Base-by-base conservation (phyloP, 257 asterid species). In the Thymus mandschuricus region DNA sequence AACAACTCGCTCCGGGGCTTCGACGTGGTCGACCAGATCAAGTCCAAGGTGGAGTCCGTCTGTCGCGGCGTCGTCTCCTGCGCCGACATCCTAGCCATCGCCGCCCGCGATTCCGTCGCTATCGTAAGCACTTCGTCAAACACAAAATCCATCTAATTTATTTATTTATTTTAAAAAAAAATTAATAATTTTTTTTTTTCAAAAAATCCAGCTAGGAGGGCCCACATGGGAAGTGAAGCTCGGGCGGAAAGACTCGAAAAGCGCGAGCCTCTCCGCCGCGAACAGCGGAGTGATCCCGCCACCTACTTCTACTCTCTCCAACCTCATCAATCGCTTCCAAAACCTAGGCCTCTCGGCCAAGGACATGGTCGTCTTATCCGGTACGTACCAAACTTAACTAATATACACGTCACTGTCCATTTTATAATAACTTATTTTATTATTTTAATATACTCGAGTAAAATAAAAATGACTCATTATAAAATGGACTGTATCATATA, bases 41-140 rank as follows among this genome's bases (percentile, higher is more conserved):
- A 87, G 69, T 49, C 83, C 56, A 60, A 57, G 21, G 84, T 87
- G 0, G 93, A 87, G 73, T 58, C 76, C 0, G 72, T 55, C 2
- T 87, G 93, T 28, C 83, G 82, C 0, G 85, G 83, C 30, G 72
- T 80, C 2, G 90, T 87, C 57, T 87, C 93, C 0, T 87, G 90
- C 6, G 90, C 93, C 4, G 93, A 87, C 61, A 85, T 87, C 52
- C 10, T 87, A 29, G 83, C 93, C 79, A 78, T 87, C 30, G 87
- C 86, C 13, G 88, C 92, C 5, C 80, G 88, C 8, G 92, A 87
- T 45, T 85, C 90, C 9, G 83, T 80, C 4, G 79, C 33, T 31
- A 21, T 46, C 3, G 91, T 86, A 31, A 77, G 86, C 29, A 28
- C 29, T 30, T 55, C 34, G 21, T 21, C 21, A 21, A 21, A 8